These are phyloP conservation scores for Musa schizocarpa DNA, from an alignment of 176 grass and related monocot species.

Conservation along the genomic window DNA sequence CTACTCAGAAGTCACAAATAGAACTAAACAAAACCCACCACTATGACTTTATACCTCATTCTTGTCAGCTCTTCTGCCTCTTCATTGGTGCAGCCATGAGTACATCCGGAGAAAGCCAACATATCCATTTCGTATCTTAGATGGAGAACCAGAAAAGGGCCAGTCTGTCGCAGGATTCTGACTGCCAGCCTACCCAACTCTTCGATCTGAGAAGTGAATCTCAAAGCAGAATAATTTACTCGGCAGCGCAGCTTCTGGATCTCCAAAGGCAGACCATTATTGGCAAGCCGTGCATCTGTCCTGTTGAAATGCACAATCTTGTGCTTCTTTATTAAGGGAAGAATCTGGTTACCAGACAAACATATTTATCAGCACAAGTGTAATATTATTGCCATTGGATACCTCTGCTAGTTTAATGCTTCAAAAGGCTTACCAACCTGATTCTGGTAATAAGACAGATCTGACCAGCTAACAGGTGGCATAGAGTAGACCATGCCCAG, in stretches of 20 bases:
- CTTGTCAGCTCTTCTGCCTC: conserved; percentile 66
- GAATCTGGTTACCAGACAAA: conserved; percentile 44
- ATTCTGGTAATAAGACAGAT: conserved; percentile 86
- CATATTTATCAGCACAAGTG: conserved; percentile 23
- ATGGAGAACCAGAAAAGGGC: conserved; percentile 86
- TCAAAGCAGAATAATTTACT: conserved; percentile 70
- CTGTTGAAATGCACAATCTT: conserved; percentile 68
- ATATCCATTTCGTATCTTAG: conserved; percentile 95
- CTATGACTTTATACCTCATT: conserved; percentile 44
- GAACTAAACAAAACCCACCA: background rate
- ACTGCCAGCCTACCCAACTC: conserved; percentile 62
- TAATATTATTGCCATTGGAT: background rate
- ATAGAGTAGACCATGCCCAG: conserved; percentile 65
- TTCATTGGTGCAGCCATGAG: conserved; percentile 63
- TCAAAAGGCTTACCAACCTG: conserved; percentile 30
- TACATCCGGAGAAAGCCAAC: conserved; percentile 90
- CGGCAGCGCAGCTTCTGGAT: conserved; percentile 74
- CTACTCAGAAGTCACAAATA: background rate
- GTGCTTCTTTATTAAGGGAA: conserved; percentile 68
- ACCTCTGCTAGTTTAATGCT: background rate
- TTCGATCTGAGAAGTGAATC: conserved; percentile 74
- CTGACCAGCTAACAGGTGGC: conserved; percentile 86
- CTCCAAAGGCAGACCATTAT: conserved; percentile 64
- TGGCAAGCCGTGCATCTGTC: conserved; percentile 83
- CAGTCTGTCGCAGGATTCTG: conserved; percentile 67